Percentiles rank a stretch among this genome's conserved stretches.
These are phyloP conservation scores for Carex sylvatica DNA, from an alignment of 202 grass and related monocot species.

Conservation along the genomic window DNA sequence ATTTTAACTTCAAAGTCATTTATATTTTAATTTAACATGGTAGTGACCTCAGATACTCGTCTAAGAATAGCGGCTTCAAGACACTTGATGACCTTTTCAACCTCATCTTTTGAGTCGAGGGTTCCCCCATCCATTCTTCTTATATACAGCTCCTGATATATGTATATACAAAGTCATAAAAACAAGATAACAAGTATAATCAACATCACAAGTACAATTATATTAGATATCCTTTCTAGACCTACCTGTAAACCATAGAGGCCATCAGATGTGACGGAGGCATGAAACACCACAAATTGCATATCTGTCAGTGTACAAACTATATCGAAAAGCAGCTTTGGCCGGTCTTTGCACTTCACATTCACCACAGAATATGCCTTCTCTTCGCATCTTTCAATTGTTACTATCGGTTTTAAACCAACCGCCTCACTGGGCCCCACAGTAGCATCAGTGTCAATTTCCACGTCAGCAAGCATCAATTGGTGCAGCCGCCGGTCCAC, in stretches of 20 bases:
- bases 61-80: constrained; percentile 85
- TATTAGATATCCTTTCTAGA: no score
- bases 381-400: constrained; percentile 74
- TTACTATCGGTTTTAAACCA: constrained; percentile 38
- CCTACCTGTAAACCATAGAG: constrained; percentile 65
- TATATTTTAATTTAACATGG: not conserved
- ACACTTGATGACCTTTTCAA: constrained; percentile 72
- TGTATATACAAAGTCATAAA: not conserved
- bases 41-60: constrained; percentile 78
- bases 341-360: constrained; percentile 66
- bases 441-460: constrained; percentile 23
- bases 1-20: not conserved
- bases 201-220: not conserved
- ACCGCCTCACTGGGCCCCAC: not conserved
- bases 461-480: constrained; percentile 88
- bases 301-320: constrained; percentile 96
- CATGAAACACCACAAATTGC: constrained; percentile 92
- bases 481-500: constrained; percentile 89
- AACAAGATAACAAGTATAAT: constrained; percentile 1
- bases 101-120: constrained; percentile 58
- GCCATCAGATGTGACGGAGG: constrained; percentile 69
- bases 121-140: constrained; percentile 76
- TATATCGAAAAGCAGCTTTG: constrained; percentile 91
- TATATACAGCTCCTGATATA: constrained; percentile 77
- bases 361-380: constrained; percentile 95